These are phyloP conservation scores for Trichomonas tenax DNA, from an alignment of 208 protist species.

Conservation along the genomic window DNA sequence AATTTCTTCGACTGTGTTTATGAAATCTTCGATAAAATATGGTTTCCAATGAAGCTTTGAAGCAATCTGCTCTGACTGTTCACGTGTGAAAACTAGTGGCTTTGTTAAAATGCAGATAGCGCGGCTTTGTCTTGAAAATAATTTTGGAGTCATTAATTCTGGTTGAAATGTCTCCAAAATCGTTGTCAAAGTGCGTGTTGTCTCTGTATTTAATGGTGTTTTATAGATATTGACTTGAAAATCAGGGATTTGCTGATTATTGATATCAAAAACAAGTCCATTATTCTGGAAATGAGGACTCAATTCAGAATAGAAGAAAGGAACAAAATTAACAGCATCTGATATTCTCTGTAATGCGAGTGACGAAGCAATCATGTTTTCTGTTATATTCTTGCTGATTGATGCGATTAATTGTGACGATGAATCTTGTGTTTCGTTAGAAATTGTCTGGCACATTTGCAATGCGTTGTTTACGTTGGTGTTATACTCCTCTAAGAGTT, in stretches of 20 bases:
- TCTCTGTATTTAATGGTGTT: background rate
- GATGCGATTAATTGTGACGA: background rate
- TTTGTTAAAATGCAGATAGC: background rate
- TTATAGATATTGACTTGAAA: background rate
- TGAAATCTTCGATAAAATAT: background rate
- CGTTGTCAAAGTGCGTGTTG: background rate
- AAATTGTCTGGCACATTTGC: background rate
- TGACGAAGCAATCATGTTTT: background rate
- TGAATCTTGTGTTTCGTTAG: background rate
- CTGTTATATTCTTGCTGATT: background rate
- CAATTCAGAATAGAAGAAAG: background rate
- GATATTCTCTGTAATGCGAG: background rate
- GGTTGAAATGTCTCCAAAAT: background rate
- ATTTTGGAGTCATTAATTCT: background rate
- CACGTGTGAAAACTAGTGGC: background rate
- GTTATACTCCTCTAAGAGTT: background rate
- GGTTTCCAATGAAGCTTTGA: background rate
- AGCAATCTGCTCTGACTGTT: background rate
- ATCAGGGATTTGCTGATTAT: background rate
- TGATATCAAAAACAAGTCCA: background rate
- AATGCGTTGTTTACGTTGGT: background rate
- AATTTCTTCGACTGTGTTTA: background rate
- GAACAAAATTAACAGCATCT: background rate
- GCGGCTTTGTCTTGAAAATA: background rate
- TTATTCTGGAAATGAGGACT: background rate